Evolutionary conservation across 352 stramenopile genomes (phyloP).

Genomic region (Phytophthora melonis): DNA sequence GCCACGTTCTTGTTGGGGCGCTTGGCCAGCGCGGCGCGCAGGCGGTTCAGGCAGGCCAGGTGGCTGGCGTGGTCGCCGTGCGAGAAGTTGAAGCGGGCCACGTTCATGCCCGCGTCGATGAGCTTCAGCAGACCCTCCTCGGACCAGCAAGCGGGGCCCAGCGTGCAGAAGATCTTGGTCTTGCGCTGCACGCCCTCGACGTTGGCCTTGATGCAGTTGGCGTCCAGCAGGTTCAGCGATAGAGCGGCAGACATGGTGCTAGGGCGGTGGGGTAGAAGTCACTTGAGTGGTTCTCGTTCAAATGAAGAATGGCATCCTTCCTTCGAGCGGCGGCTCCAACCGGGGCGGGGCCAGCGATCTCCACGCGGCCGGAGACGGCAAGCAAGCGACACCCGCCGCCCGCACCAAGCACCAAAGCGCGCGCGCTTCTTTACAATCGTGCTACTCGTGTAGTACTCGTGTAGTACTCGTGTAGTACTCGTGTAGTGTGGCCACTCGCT

Average conservation of each 20-base stretch:
- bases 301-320: slow-evolving; percentile 9
- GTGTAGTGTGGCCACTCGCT: no score
- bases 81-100: slow-evolving; percentile 99
- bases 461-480: no score
- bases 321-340: neutral
- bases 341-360: neutral
- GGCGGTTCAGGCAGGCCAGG: slow-evolving; percentile 63
- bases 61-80: slow-evolving; percentile 95
- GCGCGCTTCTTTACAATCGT: no score
- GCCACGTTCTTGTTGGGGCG: slow-evolving; percentile 80
- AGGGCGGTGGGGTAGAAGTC: slow-evolving; percentile 8
- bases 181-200: slow-evolving; percentile 44
- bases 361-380: neutral
- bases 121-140: slow-evolving; percentile 92
- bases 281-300: slow-evolving; percentile 17
- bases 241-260: slow-evolving; percentile 18
- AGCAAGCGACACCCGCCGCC: neutral
- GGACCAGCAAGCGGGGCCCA: slow-evolving; percentile 91
- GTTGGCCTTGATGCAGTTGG: slow-evolving; percentile 32
- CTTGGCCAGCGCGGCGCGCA: slow-evolving; percentile 64
- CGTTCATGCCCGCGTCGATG: slow-evolving; percentile 93
- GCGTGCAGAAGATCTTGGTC: slow-evolving; percentile 92
- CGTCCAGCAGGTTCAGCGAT: slow-evolving; percentile 20
- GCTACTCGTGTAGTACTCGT: no score
- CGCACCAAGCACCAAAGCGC: neutral